Evolutionary conservation across 169 alveolate genomes (phyloP).

Genomic region (Besnoitia besnoiti): DNA sequence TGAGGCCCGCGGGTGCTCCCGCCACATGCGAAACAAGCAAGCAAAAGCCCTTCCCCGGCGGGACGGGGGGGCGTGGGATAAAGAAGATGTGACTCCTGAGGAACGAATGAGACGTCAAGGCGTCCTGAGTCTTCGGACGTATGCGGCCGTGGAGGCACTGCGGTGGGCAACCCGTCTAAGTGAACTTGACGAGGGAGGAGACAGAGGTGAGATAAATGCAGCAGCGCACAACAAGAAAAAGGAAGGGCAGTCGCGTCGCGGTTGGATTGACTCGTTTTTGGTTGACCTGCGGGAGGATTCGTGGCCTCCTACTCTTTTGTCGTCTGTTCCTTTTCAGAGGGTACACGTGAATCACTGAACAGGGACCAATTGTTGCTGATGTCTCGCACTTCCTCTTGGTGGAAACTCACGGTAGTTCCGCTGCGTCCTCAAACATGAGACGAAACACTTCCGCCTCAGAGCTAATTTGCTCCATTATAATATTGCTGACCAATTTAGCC

Average conservation of each 20-base stretch:
- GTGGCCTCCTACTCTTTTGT: neutral
- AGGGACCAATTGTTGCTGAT: too few species aligned
- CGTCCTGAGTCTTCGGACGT: neutral
- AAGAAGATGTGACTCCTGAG: neutral
- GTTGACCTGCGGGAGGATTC: neutral
- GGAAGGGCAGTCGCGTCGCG: neutral
- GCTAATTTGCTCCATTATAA: too few species aligned
- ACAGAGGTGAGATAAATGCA: neutral
- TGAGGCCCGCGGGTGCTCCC: too few species aligned
- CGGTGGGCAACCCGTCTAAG: neutral
- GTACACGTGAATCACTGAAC: neutral
- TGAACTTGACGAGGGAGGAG: neutral
- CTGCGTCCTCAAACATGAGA: too few species aligned
- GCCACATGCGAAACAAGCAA: too few species aligned
- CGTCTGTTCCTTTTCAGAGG: neutral
- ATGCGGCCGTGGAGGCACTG: slow-evolving; percentile 8
- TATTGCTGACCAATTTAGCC: too few species aligned
- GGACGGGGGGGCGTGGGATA: neutral
- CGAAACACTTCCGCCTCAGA: too few species aligned
- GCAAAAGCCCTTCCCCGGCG: neutral
- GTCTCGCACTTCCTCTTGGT: too few species aligned
- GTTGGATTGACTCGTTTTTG: neutral
- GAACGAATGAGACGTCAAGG: neutral
- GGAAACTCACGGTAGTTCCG: too few species aligned
- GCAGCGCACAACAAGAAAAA: neutral